Percentiles rank a stretch among this genome's conserved stretches.
phyloP scores from a whole-genome alignment of 768 basidiomycete species.

The Nidularia pulvinata region DNA sequence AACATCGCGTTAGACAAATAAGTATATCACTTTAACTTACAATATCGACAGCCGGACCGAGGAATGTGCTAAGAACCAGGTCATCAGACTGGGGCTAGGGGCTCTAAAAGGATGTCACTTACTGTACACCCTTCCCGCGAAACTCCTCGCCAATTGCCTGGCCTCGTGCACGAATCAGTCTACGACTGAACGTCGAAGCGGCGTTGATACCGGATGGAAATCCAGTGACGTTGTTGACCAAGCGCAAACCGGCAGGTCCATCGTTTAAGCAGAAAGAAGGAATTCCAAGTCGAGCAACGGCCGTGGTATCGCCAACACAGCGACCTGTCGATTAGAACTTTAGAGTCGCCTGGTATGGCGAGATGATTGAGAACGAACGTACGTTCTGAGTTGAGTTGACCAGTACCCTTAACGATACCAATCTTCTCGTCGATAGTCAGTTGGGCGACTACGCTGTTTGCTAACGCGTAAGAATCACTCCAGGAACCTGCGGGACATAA shows the following conservation, averaged over 20 bases:
- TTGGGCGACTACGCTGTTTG: slow-evolving; percentile 27
- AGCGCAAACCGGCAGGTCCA: slow-evolving; percentile 44
- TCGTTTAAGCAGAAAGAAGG: slow-evolving; percentile 48
- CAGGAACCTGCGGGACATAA: slow-evolving; percentile 32
- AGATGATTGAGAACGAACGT: slow-evolving; percentile 5
- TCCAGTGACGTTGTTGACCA: slow-evolving; percentile 42
- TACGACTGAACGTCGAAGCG: slow-evolving; percentile 52
- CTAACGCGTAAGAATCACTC: slow-evolving; percentile 39
- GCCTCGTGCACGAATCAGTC: slow-evolving; percentile 64
- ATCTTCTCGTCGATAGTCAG: slow-evolving; percentile 47
- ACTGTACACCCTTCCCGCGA: slow-evolving; percentile 65
- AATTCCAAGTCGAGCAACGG: slow-evolving; percentile 36
- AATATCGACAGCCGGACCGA: slow-evolving; percentile 58
- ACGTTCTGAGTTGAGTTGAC: slow-evolving; percentile 37
- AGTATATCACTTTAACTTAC: slow-evolving; percentile 22
- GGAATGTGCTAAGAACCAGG: slow-evolving; percentile 28
- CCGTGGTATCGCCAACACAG: slow-evolving; percentile 45
- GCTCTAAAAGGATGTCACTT: slow-evolving; percentile 7
- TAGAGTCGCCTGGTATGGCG: background rate
- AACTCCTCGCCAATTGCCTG: slow-evolving; percentile 67
- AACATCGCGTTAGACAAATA: background rate
- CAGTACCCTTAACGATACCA: slow-evolving; percentile 42
- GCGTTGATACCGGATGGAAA: slow-evolving; percentile 61
- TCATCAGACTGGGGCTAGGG: background rate
- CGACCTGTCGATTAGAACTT: slow-evolving; percentile 27